Base-by-base conservation (phyloP, 2,329 filamentous ascomycete genomes). In the Colletotrichum sansevieriae region DNA sequence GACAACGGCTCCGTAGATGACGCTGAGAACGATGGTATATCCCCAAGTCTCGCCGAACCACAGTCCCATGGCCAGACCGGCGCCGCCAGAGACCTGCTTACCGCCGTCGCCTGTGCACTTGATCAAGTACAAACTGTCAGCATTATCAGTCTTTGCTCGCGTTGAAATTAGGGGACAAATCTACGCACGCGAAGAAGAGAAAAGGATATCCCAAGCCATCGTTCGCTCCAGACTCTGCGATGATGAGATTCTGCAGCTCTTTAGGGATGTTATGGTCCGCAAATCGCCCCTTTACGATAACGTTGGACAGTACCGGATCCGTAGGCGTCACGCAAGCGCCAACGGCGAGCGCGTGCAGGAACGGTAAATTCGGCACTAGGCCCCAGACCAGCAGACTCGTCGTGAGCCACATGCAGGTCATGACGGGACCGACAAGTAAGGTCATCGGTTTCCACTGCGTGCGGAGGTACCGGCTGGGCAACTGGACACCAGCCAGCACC, bases 281-380 rank as follows among this genome's bases (percentile, higher is more conserved):
- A 76, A 97, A 98, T 74, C 93, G 95, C 37, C 94, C 94, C 82
- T 97, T 97, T 52, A 97, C 93, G 65, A 97, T 97, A 3, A 92
- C 92, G 71, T 96, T 95, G 15, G 92, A 95, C 43, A 97, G 79
- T 1, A 97, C 90, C 0, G 95, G 95, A 74, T 98, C 95, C 0
- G 95, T 97, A 0, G 94, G 95, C 2, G 95, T 96, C n/a, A 98
- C 90, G 75, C 94, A 97, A 0, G 94, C 92, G 1, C 90, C 94
- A 11, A 97, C 84, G 15, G 90, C 92, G 11, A 97, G 84, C 0
- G 95, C 92, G 72, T 96, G 91, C 2, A 97, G 83, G 71, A 96
- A 92, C 35, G 83, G 83, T 15, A 95, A 82, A 57, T 89, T 81
- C 0, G 93, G 92, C 2, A 95, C 88, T 70, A 97, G 79, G 0